Conservation (phyloP, 495 filamentous ascomycete species). For the Daldinia loculata region DNA sequence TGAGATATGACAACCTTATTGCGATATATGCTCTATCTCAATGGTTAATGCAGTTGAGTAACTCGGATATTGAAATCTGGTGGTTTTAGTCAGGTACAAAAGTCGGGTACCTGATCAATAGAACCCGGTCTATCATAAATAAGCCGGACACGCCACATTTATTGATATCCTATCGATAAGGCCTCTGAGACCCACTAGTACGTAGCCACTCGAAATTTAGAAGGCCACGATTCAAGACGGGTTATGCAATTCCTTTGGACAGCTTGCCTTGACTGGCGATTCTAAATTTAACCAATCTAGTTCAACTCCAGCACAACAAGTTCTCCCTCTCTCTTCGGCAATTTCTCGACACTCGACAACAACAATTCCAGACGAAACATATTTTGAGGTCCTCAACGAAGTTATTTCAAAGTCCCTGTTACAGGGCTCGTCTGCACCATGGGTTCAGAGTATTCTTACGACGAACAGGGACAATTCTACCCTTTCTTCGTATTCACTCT, state of each 20-base stretch:
- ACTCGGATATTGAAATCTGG: not conserved
- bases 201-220: slow-evolving; percentile 40
- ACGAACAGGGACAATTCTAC: slow-evolving; percentile 98
- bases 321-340: slow-evolving; percentile 4
- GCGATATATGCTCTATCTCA: too few relatives aligned
- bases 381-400: slow-evolving; percentile 24
- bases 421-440: slow-evolving; percentile 63
- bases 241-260: slow-evolving; percentile 18
- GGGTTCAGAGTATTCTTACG: slow-evolving; percentile 98
- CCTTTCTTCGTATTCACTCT: slow-evolving; percentile 97
- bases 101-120: not conserved
- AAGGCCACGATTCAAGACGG: slow-evolving; percentile 48
- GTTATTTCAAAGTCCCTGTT: slow-evolving; percentile 39
- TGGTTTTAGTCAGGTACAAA: slow-evolving; percentile 9
- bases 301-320: slow-evolving; percentile 23
- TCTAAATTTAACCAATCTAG: slow-evolving; percentile 38
- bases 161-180: slow-evolving; percentile 20
- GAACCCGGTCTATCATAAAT: not conserved
- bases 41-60: not conserved
- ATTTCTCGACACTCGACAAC: not conserved
- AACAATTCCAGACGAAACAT: slow-evolving; percentile 6
- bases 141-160: not conserved
- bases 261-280: slow-evolving; percentile 23
- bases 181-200: slow-evolving; percentile 16
- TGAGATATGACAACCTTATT: not conserved